These are phyloP conservation scores for Phytopythium kandeliae DNA, from an alignment of 352 stramenopile species.

Conservation along the genomic window DNA sequence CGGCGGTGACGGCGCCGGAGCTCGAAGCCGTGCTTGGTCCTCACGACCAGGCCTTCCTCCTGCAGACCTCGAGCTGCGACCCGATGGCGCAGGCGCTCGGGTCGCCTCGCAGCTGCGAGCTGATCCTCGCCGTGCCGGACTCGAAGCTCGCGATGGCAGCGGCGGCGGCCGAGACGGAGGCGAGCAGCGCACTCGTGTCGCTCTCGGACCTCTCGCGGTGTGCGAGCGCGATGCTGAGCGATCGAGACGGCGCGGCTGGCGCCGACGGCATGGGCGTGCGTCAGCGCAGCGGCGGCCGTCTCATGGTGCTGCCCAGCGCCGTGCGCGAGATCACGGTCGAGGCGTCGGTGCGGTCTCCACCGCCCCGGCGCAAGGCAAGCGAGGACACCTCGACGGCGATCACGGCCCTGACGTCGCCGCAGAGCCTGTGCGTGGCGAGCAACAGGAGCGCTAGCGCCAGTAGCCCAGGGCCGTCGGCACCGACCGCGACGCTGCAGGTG, in stretches of 20 bases:
- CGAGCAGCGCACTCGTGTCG: slow-evolving; percentile 4
- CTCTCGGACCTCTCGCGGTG: not conserved
- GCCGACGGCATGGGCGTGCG: not conserved
- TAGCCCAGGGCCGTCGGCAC: not conserved
- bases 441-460: not conserved
- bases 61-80: slow-evolving; percentile 8
- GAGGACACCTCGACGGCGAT: not conserved
- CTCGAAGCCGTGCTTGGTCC: slow-evolving; percentile 11
- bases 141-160: slow-evolving; percentile 6
- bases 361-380: not conserved
- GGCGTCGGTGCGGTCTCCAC: slow-evolving; percentile 15
- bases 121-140: slow-evolving; percentile 34
- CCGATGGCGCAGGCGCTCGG: not conserved
- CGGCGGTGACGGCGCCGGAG: slow-evolving; percentile 8
- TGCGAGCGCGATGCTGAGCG: not conserved
- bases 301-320: slow-evolving; percentile 22
- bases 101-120: slow-evolving; percentile 8
- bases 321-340: slow-evolving; percentile 33
- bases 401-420: not conserved
- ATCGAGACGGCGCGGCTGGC: too few relatives aligned
- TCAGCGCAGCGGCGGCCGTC: slow-evolving; percentile 1
- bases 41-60: slow-evolving; percentile 15
- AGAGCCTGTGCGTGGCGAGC: too few relatives aligned
- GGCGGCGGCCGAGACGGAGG: slow-evolving; percentile 13
- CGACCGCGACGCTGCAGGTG: slow-evolving; percentile 8